These are phyloP conservation scores for Fusarium protoensiforme DNA, from an alignment of 2,329 filamentous ascomycete genomes.

Conservation along the genomic window DNA sequence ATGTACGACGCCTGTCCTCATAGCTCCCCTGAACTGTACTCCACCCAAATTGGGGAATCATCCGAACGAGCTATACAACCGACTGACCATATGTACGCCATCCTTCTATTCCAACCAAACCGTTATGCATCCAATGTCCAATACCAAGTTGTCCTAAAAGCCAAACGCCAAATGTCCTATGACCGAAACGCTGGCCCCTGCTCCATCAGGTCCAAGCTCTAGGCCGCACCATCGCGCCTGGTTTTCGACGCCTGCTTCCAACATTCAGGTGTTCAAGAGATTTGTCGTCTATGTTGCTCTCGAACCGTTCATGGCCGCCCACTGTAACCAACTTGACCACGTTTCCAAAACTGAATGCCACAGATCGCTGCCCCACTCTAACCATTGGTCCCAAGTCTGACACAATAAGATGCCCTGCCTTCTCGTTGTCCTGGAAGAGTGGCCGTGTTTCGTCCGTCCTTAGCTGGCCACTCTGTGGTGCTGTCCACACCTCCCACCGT, in stretches of 20 bases:
- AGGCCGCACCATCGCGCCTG: conserved; percentile 35
- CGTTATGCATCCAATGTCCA: conserved; percentile 12
- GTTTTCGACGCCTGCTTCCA: conserved; percentile 53
- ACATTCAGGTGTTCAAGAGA: conserved; percentile 49
- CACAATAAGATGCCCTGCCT: conserved; percentile 69
- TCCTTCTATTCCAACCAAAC: conserved; percentile 25
- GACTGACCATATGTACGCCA: conserved; percentile 32
- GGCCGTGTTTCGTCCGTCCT: conserved; percentile 59
- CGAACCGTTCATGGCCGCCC: conserved; percentile 71
- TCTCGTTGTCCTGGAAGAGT: conserved; percentile 54
- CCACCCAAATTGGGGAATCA: conserved; percentile 2
- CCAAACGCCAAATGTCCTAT: conserved; percentile 8
- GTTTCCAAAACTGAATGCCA: conserved; percentile 79
- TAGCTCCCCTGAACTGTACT: not conserved
- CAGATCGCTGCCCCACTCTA: conserved; percentile 70
- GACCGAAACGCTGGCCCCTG: not conserved
- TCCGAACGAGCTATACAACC: conserved; percentile 19
- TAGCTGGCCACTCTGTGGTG: conserved; percentile 57
- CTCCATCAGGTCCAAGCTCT: conserved; percentile 37
- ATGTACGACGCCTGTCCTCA: conserved; percentile 8
- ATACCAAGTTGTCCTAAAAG: not conserved
- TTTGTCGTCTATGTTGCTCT: conserved; percentile 50
- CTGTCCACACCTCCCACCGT: conserved; percentile 67
- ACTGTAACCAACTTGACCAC: conserved; percentile 76
- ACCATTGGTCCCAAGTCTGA: conserved; percentile 73